Base-by-base conservation (phyloP, 148 eudicot species). In the Amaranthus hypochondriacus region DNA sequence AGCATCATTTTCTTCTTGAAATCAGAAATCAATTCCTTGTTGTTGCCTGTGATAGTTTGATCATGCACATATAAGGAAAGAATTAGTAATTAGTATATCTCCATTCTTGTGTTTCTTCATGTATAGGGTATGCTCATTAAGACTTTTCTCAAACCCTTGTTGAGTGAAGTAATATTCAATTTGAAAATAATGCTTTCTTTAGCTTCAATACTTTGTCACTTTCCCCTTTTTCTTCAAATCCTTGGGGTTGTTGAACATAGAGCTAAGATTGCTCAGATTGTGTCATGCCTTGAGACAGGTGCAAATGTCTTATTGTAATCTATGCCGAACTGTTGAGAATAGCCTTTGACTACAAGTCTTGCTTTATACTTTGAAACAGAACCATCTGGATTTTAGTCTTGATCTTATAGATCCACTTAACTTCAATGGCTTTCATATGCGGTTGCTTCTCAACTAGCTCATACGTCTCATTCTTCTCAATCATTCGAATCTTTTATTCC, bases 61-160 rank as follows among this genome's bases (percentile, higher is more conserved):
- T 81, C 77, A 69, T 81, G 78, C 7, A 72, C 83, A 61, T 75
- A 80, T 3, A 81, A 61, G 14, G 70, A 81, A 2, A 81, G 18
- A 18, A 18, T 18, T 18, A 18, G 18, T 69, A 46, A 76, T 9
- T 0, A 81, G 28, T 10, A 79, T 59, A 18, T 79, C 70, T 49
- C 50, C 5, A 5, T 64, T 5, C 7, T 11, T 71, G 44, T 12
- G 5, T 6, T 59, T 68, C 69, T 79, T 79, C 13, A 62, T 50
- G 61, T 79, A 79, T 1, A 79, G 51, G 1, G 75, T 69, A 13
- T 67, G 39, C 18, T 28, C 39, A 28, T 28, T 28, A 28, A 28
- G 39, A 28, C 39, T 0, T 28, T 28, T 28, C 39, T 28, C 39
- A 28, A 28, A 28, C 39, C 39, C 39, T 28, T 28, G 0, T 28